Evolutionary conservation across 2,329 filamentous ascomycete species (phyloP).

Genomic region (Ustulina deusta): DNA sequence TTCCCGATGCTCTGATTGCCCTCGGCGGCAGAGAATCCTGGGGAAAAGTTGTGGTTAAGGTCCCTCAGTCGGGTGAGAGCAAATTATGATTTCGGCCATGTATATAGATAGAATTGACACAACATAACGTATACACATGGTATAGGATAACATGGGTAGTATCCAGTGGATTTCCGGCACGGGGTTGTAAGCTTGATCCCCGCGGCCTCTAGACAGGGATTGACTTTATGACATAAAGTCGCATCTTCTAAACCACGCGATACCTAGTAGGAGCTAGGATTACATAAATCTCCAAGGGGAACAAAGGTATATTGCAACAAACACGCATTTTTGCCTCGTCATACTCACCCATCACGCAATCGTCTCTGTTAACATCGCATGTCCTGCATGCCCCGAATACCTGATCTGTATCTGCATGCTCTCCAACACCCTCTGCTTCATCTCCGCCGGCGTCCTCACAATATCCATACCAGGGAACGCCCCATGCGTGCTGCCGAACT

Average conservation of each 20-base stretch:
- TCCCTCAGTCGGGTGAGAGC: conserved; percentile 74
- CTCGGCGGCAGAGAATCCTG: conserved; percentile 86
- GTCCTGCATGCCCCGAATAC: conserved; percentile 60
- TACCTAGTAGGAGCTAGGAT: background rate
- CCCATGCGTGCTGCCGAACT: conserved; percentile 76
- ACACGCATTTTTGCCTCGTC: too few relatives aligned
- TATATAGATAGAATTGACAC: conserved; percentile 17
- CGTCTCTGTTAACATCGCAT: conserved; percentile 54
- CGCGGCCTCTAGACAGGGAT: background rate
- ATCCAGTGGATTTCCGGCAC: background rate
- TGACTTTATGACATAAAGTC: too few relatives aligned
- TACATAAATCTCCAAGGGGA: too few relatives aligned
- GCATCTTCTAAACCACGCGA: background rate
- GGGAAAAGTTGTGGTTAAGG: conserved; percentile 94
- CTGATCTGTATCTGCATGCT: conserved; percentile 81
- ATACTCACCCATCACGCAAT: conserved; percentile 20
- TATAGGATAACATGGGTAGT: background rate
- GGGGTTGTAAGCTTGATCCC: background rate
- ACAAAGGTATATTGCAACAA: background rate
- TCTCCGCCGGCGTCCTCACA: conserved; percentile 57
- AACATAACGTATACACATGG: too few relatives aligned
- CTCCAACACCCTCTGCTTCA: conserved; percentile 75
- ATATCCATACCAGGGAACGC: conserved; percentile 75
- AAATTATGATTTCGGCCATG: conserved; percentile 58
- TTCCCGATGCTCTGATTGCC: conserved; percentile 80